A percentile compares a stretch with the other conserved stretches of the same genome.
These are phyloP conservation scores for Verticillium albo-atrum DNA, from an alignment of 2,329 filamentous ascomycete genomes.

Conservation along the genomic window DNA sequence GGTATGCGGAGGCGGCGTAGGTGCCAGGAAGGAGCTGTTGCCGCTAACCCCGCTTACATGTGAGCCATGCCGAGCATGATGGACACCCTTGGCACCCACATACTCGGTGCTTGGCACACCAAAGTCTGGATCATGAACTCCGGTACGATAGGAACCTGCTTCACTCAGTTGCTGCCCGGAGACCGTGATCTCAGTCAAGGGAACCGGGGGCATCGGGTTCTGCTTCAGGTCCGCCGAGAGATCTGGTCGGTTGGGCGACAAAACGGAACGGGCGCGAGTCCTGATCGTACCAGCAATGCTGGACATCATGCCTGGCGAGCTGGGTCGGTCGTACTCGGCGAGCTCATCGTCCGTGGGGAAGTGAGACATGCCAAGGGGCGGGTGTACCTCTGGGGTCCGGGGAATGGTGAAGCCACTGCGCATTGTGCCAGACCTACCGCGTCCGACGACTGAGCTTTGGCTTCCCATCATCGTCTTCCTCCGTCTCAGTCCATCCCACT, in stretches of 20 bases:
- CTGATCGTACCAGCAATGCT: slow-evolving; percentile 55
- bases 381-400: slow-evolving; percentile 44
- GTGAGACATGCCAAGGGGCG: slow-evolving; percentile 81
- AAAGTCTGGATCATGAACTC: slow-evolving; percentile 34
- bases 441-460: slow-evolving; percentile 8
- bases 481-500: slow-evolving; percentile 88
- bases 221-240: slow-evolving; percentile 32
- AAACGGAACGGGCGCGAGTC: slow-evolving; percentile 34
- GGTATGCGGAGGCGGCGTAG: slow-evolving; percentile 57
- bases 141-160: slow-evolving; percentile 9
- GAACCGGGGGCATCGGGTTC: slow-evolving; percentile 57
- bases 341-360: slow-evolving; percentile 68
- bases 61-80: slow-evolving; percentile 28
- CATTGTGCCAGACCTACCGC: slow-evolving; percentile 6
- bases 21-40: slow-evolving; percentile 40
- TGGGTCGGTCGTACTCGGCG: slow-evolving; percentile 46
- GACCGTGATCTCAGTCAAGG: slow-evolving; percentile 56
- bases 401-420: slow-evolving; percentile 17
- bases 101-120: slow-evolving; percentile 40
- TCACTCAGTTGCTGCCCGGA: slow-evolving; percentile 39
- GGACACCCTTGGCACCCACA: slow-evolving; percentile 36
- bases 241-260: slow-evolving; percentile 34
- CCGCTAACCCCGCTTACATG: slow-evolving; percentile 35
- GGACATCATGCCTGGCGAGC: slow-evolving; percentile 43
- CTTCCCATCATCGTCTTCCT: slow-evolving; percentile 53